phyloP scores from a whole-genome alignment of 495 filamentous ascomycete species.

The Diplogelasinospora grovesii region DNA sequence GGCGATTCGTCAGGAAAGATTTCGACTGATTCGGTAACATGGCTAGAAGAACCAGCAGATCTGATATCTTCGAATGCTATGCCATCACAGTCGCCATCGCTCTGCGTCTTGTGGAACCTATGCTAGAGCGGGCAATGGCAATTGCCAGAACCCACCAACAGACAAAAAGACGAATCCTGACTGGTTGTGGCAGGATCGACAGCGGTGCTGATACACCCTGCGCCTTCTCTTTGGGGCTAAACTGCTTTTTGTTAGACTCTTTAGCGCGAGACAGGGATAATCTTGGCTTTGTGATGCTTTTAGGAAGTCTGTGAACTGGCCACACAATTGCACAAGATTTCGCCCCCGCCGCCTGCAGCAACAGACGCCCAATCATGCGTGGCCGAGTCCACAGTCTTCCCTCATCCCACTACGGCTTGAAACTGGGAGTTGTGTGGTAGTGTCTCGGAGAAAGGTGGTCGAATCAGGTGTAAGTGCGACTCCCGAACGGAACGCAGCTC shows the following conservation, averaged over 20 bases:
- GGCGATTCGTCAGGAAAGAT: too few relatives aligned
- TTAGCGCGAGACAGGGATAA: slow-evolving; percentile 23
- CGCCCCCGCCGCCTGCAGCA: slow-evolving; percentile 23
- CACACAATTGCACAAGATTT: slow-evolving; percentile 17
- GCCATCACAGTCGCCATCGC: neutral
- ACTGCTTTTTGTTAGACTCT: slow-evolving; percentile 8
- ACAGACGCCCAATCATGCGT: slow-evolving; percentile 18
- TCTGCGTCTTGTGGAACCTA: neutral
- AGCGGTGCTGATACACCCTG: slow-evolving; percentile 16
- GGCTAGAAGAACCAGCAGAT: neutral
- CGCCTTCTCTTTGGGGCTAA: slow-evolving; percentile 16
- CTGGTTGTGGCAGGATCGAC: slow-evolving; percentile 15
- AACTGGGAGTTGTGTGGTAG: slow-evolving; percentile 21
- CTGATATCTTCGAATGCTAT: neutral
- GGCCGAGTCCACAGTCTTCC: slow-evolving; percentile 16
- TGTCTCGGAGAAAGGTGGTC: too few relatives aligned
- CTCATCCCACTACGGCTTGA: slow-evolving; percentile 17
- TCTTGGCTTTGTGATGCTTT: slow-evolving; percentile 18
- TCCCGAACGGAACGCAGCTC: too few relatives aligned
- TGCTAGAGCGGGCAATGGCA: neutral
- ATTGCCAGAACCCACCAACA: neutral
- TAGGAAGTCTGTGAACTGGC: slow-evolving; percentile 21
- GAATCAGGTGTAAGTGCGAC: too few relatives aligned
- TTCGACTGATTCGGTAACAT: neutral
- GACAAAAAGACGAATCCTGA: neutral